Evolutionary conservation across 441 rosid genomes (phyloP), one percentile per base, ranked within the genome.

Genomic region (Omphalea diandra): DNA sequence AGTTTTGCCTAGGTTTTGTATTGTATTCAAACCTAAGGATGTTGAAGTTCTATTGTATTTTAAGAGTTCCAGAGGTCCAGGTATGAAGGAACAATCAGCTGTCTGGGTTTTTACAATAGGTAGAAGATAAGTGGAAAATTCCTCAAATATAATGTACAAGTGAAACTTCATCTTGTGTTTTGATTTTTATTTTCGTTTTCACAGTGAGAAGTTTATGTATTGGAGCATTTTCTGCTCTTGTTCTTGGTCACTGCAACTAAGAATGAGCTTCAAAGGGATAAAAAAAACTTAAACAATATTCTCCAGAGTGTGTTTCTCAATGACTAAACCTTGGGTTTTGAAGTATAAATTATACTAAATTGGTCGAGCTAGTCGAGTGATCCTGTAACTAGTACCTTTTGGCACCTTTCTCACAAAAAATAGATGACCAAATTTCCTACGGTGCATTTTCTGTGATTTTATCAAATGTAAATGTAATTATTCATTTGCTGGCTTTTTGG

Each of bases 381-480:
- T 56, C 22, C 2, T 3, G 38, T 52, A 5, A 20, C 26, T n/a
- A 3, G 4, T 24, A 24, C 29, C 4, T 14, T 38, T 41, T 54
- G 38, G 32, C 50, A 33, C n/a, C 41, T 52, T 50, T 20, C 31
- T 33, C 0, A 1, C n/a, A 14, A 63, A 3, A 10, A 14, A 7
- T 26, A 15, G 33, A 18, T 63, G 11, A 38, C 9, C 54, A 29
- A 43, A 63, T 44, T 27, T 63, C 11, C 24, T 46, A 15, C 27
- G 32, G 63, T 36, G 17, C 17, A 44, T 9, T 63, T 63, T 24
- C 67, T 27, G 43, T 65, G 69, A n/a, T 65, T 18, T 12, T 12
- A 24, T 32, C 10, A n/a, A 12, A 20, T 47, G 12, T 18, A n/a
- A 47, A 46, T 5, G 43, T 15, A 11, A 17, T 49, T 64, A 53